Evolutionary conservation across 1,284 basidiomycete species (phyloP).

Genomic region (Prillingera fragicola): DNA sequence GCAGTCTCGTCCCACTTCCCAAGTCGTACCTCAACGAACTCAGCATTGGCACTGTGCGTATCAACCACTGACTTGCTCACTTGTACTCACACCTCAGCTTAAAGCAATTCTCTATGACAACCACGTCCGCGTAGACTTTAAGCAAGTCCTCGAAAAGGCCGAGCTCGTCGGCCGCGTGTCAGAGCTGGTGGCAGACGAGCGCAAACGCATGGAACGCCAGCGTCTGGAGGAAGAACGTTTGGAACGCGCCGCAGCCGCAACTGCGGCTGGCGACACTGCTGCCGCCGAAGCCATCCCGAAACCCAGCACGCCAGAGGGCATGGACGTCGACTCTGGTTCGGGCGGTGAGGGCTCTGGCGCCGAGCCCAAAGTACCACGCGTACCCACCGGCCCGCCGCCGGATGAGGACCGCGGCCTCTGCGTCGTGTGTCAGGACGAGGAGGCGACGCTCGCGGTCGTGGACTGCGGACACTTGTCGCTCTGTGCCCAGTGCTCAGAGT

Average conservation of each 20-base stretch:
- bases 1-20: slow-evolving; percentile 61
- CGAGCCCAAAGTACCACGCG: slow-evolving; percentile 19
- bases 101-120: slow-evolving; percentile 67
- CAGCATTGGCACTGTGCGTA: slow-evolving; percentile 59
- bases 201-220: slow-evolving; percentile 47
- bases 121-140: slow-evolving; percentile 48
- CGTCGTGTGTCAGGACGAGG: slow-evolving; percentile 83
- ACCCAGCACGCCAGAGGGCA: neutral
- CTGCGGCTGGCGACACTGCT: neutral
- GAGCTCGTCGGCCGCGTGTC: slow-evolving; percentile 67
- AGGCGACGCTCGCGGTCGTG: slow-evolving; percentile 83
- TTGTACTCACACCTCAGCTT: no score
- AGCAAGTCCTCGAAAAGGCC: slow-evolving; percentile 50
- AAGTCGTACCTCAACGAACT: slow-evolving; percentile 56
- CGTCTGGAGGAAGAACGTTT: slow-evolving; percentile 44
- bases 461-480: slow-evolving; percentile 84
- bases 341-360: slow-evolving; percentile 11
- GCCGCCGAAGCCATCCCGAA: slow-evolving; percentile 1
- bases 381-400: slow-evolving; percentile 41
- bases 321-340: neutral
- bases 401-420: slow-evolving; percentile 68
- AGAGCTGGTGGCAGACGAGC: slow-evolving; percentile 62
- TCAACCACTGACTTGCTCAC: no score
- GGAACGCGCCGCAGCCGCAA: slow-evolving; percentile 8
- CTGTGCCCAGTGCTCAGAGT: slow-evolving; percentile 71